Evolutionary conservation across 2,329 filamentous ascomycete species (phyloP).

Genomic region (Arthroderma sp.): DNA sequence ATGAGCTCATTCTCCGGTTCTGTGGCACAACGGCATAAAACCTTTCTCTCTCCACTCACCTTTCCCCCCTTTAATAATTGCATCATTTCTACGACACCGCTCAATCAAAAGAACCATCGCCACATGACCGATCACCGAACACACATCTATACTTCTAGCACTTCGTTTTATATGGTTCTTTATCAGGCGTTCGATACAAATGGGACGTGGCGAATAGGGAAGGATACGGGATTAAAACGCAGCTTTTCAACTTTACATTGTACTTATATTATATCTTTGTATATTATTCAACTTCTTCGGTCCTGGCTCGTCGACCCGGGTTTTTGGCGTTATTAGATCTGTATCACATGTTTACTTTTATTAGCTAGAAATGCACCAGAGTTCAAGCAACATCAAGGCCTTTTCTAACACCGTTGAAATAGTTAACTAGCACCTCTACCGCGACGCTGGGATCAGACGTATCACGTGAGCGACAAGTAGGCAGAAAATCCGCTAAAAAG

Average conservation of each 20-base stretch:
- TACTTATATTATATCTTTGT: neutral
- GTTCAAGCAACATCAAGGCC: too few species aligned
- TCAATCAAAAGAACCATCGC: neutral
- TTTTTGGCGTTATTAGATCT: too few species aligned
- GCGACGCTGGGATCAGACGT: too few species aligned
- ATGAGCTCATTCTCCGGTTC: slow-evolving; percentile 9
- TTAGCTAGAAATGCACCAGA: too few species aligned
- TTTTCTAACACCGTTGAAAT: too few species aligned
- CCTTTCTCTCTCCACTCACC: neutral
- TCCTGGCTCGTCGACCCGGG: neutral
- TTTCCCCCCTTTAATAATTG: neutral
- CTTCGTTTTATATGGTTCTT: neutral
- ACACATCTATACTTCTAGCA: neutral
- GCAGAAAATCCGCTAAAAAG: too few species aligned
- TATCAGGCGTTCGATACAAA: neutral
- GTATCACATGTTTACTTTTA: too few species aligned
- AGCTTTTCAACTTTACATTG: neutral
- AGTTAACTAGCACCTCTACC: too few species aligned
- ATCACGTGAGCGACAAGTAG: too few species aligned
- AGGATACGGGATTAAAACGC: neutral
- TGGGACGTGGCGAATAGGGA: neutral
- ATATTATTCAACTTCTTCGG: neutral
- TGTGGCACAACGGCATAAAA: slow-evolving; percentile 18
- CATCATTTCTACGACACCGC: neutral
- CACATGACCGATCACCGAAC: neutral